Evolutionary conservation across 192 early-diverging fungal species (phyloP), one percentile per base, ranked within the genome.

Genomic region (Phycomyces nitens): DNA sequence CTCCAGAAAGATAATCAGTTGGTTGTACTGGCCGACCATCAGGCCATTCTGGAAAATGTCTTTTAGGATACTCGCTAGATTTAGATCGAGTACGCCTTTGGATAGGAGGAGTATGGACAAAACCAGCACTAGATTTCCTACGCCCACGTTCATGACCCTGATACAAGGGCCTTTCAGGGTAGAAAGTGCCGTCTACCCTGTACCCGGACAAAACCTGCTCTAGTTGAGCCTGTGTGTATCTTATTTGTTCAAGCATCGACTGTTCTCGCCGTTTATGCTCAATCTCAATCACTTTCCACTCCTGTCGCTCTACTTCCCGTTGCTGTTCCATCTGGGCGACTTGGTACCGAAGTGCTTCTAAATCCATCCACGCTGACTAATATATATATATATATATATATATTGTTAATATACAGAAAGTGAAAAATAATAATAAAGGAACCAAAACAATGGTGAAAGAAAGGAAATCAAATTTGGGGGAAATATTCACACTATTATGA

Each of bases 261-360:
- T 53, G 51, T 52, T 69, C 66, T 0, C 66, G 9, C 4, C 26
- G 21, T 24, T 54, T 41, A 59, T 68, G 66, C 38, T 68, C 66
- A 4, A 51, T 26, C 43, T 68, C 66, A 11, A 56, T 43, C 21
- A 22, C 26, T 21, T 55, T 38, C 67, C 67, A 69, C 38, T 47
- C 60, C 27, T 61, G 41, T 26, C 67, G 50, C 42, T 69, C 67
- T 38, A 23, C 53, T 23, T 61, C 53, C n/a, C 54, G 59, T 29
- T 69, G 58, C 24, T 62, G 53, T 12, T 56, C 51, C 52, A 69
- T 69, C n/a, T 61, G 58, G 15, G 24, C 59, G 29, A 69, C 60
- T 47, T 69, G 67, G 21, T 49, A 15, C 29, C 55, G 50, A 16
- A 69, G 67, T 29, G 51, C 59, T 51, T 64, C 62, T 55, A 64